phyloP scores from a whole-genome alignment of 495 filamentous ascomycete genomes.

The Hyaloscypha finlandica region DNA sequence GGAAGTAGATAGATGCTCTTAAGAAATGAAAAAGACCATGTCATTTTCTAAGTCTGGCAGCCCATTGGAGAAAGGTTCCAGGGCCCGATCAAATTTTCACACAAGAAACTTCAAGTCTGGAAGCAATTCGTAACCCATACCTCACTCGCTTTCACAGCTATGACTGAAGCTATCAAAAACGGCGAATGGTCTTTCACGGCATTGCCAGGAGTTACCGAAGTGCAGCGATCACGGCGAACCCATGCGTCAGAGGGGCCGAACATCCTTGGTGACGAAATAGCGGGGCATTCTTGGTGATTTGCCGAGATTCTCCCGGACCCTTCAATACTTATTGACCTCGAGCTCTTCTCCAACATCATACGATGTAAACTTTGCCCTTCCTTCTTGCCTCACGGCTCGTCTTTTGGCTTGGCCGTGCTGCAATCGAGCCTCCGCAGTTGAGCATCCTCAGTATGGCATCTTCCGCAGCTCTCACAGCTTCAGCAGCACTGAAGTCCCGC shows the following conservation, averaged over 20 bases:
- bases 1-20: neutral
- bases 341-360: slow-evolving; percentile 5
- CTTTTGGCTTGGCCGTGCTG: neutral
- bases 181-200: neutral
- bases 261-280: slow-evolving; percentile 5
- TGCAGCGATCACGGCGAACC: slow-evolving; percentile 21
- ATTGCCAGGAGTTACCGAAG: slow-evolving; percentile 19
- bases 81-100: too few relatives aligned
- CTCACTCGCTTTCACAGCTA: neutral
- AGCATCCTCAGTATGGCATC: slow-evolving; percentile 18
- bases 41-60: neutral
- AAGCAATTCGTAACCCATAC: neutral
- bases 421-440: neutral
- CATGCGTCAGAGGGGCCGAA: neutral
- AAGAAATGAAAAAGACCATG: neutral
- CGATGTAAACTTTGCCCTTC: slow-evolving; percentile 7
- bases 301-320: slow-evolving; percentile 6
- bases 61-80: neutral
- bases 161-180: neutral
- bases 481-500: slow-evolving; percentile 73
- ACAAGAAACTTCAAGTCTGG: neutral
- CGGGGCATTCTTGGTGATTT: slow-evolving; percentile 5
- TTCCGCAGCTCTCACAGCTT: slow-evolving; percentile 38
- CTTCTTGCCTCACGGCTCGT: neutral
- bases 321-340: neutral